A percentile compares a stretch with the other conserved stretches of the same genome.
These are phyloP conservation scores for Ceriops zippeliana DNA, from an alignment of 345 rosid species.

Conservation along the genomic window DNA sequence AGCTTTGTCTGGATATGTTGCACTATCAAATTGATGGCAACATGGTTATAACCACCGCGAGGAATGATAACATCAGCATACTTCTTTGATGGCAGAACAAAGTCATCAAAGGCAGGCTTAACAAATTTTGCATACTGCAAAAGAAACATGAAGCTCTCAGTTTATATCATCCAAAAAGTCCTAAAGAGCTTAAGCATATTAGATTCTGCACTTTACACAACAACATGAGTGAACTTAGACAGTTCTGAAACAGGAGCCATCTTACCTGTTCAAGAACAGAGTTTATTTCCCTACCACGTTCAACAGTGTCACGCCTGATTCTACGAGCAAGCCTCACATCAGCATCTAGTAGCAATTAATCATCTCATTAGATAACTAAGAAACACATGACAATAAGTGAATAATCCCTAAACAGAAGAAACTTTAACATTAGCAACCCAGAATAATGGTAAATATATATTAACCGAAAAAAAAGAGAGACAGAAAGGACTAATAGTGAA, in stretches of 20 bases:
- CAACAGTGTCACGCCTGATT: constrained; percentile 93
- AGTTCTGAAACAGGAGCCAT: neutral
- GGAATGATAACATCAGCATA: constrained; percentile 96
- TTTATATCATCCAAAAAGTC: neutral
- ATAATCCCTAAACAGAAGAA: no score
- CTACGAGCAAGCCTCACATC: constrained; percentile 99
- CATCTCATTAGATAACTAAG: constrained; percentile 3
- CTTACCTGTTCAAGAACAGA: constrained; percentile 98
- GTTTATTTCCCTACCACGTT: constrained; percentile 89
- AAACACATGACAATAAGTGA: no score
- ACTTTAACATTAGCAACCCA: neutral
- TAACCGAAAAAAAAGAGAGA: no score
- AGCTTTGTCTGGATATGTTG: constrained; percentile 94
- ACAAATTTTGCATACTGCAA: constrained; percentile 94
- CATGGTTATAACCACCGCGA: constrained; percentile 93
- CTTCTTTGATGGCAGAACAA: constrained; percentile 91
- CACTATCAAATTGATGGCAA: constrained; percentile 92
- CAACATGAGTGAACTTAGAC: neutral
- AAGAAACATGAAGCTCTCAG: constrained; percentile 20
- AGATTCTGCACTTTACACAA: neutral
- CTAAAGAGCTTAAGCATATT: neutral
- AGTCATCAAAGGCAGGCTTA: constrained; percentile 99
- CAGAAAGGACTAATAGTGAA: neutral
- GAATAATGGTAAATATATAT: no score
- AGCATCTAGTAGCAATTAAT: constrained; percentile 66